Evolutionary conservation across 306 rosid species (phyloP), one percentile per base, ranked within the genome.

Genomic region (Corylus heterophylla): DNA sequence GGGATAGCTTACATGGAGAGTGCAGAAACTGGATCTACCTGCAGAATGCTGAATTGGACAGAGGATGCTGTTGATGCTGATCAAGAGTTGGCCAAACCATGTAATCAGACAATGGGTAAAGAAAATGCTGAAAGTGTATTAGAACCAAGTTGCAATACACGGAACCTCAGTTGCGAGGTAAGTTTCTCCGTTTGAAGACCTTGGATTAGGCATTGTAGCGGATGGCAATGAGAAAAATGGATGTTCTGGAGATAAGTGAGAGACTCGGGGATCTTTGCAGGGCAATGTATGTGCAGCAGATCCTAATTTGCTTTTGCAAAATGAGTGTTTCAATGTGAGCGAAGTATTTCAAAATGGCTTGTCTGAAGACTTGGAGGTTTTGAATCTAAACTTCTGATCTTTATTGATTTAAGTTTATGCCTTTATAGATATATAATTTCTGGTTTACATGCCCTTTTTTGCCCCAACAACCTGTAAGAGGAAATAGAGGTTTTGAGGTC

Each of bases 241-340:
- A 84, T 84, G 82, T 91, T 88, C 78, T 82, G 89, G 91, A 86
- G 90, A 85, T 89, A 86, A n/a, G 25, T 55, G 91, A 85, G 90
- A 78, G 87, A 85, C 89, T 90, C 87, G 45, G 88, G 88, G 88
- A 81, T 87, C 81, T 88, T 89, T 92, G 95, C 98, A 88, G 94
- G 97, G 89, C 81, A 89, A 86, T 88, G 84, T 71, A 75, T 81
- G 82, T 85, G 79, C 79, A 68, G 80, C 86, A 69, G 92, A 79
- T 83, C 81, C 85, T 70, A 91, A 82, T 82, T 80, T 80, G 67
- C 80, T 83, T 85, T 80, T 83, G 89, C 83, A 63, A 85, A 84
- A 81, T 83, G 20, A 81, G 82, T 83, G 14, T n/a, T 55, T 55
- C 25, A 55, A 55, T n/a, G 27, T 20, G 4, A 20, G 62, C 10